phyloP scores from a whole-genome alignment of 2,329 filamentous ascomycete genomes.

The Microcera coccophila region DNA sequence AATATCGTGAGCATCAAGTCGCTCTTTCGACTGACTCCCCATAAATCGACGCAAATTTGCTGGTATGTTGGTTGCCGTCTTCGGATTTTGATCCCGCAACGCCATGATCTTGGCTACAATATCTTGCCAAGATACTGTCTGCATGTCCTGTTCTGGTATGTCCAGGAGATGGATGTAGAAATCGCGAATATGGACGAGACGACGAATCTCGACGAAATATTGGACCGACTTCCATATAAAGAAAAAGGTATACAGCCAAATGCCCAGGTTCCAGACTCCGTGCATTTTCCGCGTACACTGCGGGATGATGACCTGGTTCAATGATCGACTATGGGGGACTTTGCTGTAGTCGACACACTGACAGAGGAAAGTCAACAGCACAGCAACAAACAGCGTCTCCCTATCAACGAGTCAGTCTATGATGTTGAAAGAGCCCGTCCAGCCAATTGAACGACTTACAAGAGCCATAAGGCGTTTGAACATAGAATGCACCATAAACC shows the following conservation, averaged over 20 bases:
- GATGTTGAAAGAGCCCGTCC: too few species aligned
- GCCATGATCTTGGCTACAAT: slow-evolving; percentile 82
- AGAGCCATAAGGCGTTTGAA: slow-evolving; percentile 64
- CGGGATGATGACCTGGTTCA: slow-evolving; percentile 56
- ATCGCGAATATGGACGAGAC: slow-evolving; percentile 73
- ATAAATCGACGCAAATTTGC: slow-evolving; percentile 54
- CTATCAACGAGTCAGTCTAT: slow-evolving; percentile 38
- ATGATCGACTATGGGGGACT: slow-evolving; percentile 60
- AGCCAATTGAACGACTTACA: slow-evolving; percentile 48
- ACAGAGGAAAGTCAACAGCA: slow-evolving; percentile 76
- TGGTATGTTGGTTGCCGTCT: slow-evolving; percentile 60
- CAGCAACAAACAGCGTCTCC: slow-evolving; percentile 76
- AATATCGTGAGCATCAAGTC: slow-evolving; percentile 94
- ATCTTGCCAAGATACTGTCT: slow-evolving; percentile 91
- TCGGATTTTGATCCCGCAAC: slow-evolving; percentile 79
- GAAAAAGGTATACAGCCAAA: slow-evolving; percentile 83
- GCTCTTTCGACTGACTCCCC: slow-evolving; percentile 84
- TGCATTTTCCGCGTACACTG: slow-evolving; percentile 76
- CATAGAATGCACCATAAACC: slow-evolving; percentile 83
- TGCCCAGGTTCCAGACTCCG: slow-evolving; percentile 67
- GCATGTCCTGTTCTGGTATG: slow-evolving; percentile 79
- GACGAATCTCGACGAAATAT: slow-evolving; percentile 67
- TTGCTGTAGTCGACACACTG: slow-evolving; percentile 81
- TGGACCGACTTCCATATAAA: slow-evolving; percentile 78
- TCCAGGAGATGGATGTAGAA: slow-evolving; percentile 81